A percentile compares a stretch with the other conserved stretches of the same genome.
Evolutionary conservation across 1,284 basidiomycete genomes (phyloP).

Genomic region (Cryptococcus deneoformans): DNA sequence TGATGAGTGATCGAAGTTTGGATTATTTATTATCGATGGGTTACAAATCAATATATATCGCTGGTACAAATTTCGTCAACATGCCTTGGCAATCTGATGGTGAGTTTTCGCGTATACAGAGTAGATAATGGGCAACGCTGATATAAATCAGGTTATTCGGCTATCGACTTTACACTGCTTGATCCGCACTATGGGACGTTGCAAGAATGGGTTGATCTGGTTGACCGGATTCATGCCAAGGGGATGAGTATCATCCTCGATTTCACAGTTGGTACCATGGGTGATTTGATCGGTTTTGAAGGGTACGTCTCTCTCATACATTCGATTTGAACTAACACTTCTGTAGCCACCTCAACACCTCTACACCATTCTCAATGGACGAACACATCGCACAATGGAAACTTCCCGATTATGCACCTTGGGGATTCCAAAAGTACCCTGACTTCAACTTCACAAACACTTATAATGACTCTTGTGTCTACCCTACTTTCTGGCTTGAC

Average conservation of each 20-base stretch:
- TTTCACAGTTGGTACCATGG: constrained; percentile 89
- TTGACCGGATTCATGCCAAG: constrained; percentile 70
- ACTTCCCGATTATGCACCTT: constrained; percentile 68
- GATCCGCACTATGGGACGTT: constrained; percentile 88
- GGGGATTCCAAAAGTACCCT: constrained; percentile 74
- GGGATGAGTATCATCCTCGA: constrained; percentile 87
- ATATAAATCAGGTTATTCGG: constrained; percentile 69
- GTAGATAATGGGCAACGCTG: neutral
- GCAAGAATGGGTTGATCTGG: constrained; percentile 68
- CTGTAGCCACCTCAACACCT: constrained; percentile 67
- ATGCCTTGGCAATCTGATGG: constrained; percentile 95
- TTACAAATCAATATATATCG: constrained; percentile 75
- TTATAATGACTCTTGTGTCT: constrained; percentile 67
- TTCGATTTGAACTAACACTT: neutral
- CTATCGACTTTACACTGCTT: constrained; percentile 79
- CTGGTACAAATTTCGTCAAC: constrained; percentile 86
- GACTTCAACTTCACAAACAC: constrained; percentile 62
- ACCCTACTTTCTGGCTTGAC: constrained; percentile 76
- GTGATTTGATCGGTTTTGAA: constrained; percentile 76
- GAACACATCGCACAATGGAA: constrained; percentile 78
- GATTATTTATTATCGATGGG: constrained; percentile 90
- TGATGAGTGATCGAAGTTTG: constrained; percentile 59
- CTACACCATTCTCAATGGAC: constrained; percentile 69
- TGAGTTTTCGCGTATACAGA: constrained; percentile 50
- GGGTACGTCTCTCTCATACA: constrained; percentile 54